Evolutionary conservation across 495 filamentous ascomycete genomes (phyloP).

Genomic region (Terfezia boudieri): DNA sequence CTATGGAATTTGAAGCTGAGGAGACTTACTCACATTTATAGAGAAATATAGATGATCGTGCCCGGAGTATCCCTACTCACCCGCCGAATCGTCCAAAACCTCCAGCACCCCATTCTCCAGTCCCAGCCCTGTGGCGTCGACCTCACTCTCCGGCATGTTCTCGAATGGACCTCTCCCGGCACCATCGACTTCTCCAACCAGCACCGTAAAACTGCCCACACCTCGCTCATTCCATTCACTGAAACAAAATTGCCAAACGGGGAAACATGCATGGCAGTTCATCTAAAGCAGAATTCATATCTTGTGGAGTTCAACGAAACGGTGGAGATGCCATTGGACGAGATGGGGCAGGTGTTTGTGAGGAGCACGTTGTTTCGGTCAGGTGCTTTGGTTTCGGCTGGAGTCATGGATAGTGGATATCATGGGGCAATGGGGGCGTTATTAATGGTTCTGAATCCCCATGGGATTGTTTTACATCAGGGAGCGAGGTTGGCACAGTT

Average conservation of each 20-base stretch:
- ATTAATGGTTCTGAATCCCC: conserved; percentile 23
- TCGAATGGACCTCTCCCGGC: conserved; percentile 21
- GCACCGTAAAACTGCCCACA: conserved; percentile 19
- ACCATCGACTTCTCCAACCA: conserved; percentile 27
- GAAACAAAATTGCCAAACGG: neutral
- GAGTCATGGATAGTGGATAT: conserved; percentile 29
- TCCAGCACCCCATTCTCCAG: too few relatives aligned
- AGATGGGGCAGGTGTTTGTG: conserved; percentile 23
- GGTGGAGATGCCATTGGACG: conserved; percentile 21
- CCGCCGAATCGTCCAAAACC: too few relatives aligned
- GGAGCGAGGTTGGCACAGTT: conserved; percentile 26
- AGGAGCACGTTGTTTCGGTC: conserved; percentile 24
- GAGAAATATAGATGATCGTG: too few relatives aligned
- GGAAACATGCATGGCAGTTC: conserved; percentile 3
- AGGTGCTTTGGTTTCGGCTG: conserved; percentile 21
- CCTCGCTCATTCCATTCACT: conserved; percentile 13
- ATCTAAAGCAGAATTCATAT: conserved; percentile 20
- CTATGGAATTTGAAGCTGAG: too few relatives aligned
- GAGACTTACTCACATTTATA: too few relatives aligned
- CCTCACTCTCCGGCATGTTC: conserved; percentile 21
- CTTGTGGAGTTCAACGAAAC: conserved; percentile 29
- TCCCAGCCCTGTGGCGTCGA: conserved; percentile 25
- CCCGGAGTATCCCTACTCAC: too few relatives aligned
- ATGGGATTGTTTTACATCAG: conserved; percentile 19
- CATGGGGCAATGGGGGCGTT: conserved; percentile 26